Conservation (phyloP, 2,329 filamentous ascomycete genomes). For the Ophiostoma ips region DNA sequence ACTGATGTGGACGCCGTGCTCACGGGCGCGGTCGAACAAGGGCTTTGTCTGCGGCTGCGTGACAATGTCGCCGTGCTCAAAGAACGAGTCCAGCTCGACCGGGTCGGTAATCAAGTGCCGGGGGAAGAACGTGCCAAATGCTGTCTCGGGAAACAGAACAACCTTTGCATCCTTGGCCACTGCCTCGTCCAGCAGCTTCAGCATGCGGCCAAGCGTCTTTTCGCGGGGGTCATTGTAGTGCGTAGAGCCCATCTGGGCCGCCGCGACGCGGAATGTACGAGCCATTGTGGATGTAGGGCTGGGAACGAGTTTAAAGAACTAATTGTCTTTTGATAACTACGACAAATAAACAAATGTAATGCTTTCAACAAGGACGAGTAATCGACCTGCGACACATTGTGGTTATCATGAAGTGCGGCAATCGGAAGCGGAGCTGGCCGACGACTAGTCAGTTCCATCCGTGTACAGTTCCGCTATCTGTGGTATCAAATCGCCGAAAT, state of each 20-base stretch:
- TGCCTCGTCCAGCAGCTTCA: slow-evolving; percentile 33
- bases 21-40: slow-evolving; percentile 33
- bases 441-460: no score
- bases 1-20: slow-evolving; percentile 33
- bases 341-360: no score
- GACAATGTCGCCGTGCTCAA: slow-evolving; percentile 31
- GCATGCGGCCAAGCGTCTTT: slow-evolving; percentile 32
- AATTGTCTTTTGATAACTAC: background rate
- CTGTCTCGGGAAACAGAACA: slow-evolving; percentile 38
- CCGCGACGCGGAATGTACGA: slow-evolving; percentile 24
- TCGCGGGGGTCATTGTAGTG: slow-evolving; percentile 25
- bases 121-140: slow-evolving; percentile 43
- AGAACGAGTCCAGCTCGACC: slow-evolving; percentile 31
- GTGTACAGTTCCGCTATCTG: no score
- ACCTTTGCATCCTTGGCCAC: slow-evolving; percentile 30
- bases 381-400: background rate
- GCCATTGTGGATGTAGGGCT: no score
- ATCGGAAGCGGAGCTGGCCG: background rate
- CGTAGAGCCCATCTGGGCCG: slow-evolving; percentile 38
- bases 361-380: no score
- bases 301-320: background rate
- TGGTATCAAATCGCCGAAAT: no score
- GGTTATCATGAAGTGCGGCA: background rate
- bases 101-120: slow-evolving; percentile 32
- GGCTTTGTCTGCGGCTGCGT: slow-evolving; percentile 30